These are phyloP conservation scores for Botrytis pseudocinerea DNA, from an alignment of 2,329 filamentous ascomycete genomes.

Conservation along the genomic window DNA sequence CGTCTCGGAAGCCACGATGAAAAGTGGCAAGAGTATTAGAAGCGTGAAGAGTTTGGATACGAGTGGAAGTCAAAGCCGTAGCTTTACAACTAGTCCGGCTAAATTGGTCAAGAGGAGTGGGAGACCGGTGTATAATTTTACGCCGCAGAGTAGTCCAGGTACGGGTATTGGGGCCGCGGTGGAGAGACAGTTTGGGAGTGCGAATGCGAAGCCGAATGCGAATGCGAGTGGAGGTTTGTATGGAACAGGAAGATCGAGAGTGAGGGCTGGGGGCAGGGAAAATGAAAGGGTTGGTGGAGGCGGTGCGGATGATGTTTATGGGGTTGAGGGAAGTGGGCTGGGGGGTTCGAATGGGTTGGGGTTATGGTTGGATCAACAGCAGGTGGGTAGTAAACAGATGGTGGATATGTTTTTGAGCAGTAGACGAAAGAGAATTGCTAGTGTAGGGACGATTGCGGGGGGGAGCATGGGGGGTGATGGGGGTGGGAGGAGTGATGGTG, in stretches of 20 bases:
- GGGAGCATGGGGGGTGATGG: slow-evolving; percentile 20
- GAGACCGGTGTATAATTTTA: slow-evolving; percentile 19
- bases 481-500: not conserved
- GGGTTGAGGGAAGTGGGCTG: slow-evolving; percentile 27
- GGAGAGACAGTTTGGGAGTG: slow-evolving; percentile 40
- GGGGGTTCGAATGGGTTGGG: slow-evolving; percentile 32
- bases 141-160: slow-evolving; percentile 32
- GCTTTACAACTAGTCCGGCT: slow-evolving; percentile 24
- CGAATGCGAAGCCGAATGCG: not conserved
- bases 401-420: slow-evolving; percentile 56
- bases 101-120: slow-evolving; percentile 35
- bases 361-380: slow-evolving; percentile 40
- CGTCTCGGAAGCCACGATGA: slow-evolving; percentile 32
- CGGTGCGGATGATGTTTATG: slow-evolving; percentile 29
- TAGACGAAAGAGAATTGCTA: slow-evolving; percentile 47
- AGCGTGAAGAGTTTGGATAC: slow-evolving; percentile 34
- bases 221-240: not conserved
- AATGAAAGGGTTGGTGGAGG: slow-evolving; percentile 4
- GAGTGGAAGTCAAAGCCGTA: not conserved
- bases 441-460: slow-evolving; percentile 43
- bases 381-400: slow-evolving; percentile 52
- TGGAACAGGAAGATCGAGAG: slow-evolving; percentile 4
- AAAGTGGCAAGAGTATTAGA: slow-evolving; percentile 27
- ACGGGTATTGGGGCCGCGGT: slow-evolving; percentile 33
- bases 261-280: slow-evolving; percentile 12